phyloP scores from a whole-genome alignment of 148 eudicot species.

The Hydrangea macrophylla region DNA sequence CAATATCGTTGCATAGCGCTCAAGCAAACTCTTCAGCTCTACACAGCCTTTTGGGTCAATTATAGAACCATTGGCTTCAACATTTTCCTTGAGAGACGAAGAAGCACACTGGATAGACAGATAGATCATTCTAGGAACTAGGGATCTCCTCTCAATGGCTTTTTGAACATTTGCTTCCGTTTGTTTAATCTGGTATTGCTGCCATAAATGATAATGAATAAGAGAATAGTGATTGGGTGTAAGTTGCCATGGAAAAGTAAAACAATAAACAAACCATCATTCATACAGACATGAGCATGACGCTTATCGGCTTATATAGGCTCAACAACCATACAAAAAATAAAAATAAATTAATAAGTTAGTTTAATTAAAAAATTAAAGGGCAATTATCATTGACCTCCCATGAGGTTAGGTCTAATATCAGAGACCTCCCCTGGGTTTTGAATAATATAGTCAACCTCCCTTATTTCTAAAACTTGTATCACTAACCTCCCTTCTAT shows the following conservation, averaged over 20 bases:
- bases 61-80: slow-evolving; percentile 58
- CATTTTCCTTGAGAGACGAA: slow-evolving; percentile 49
- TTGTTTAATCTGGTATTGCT: slow-evolving; percentile 47
- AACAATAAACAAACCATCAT: not conserved
- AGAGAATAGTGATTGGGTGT: not conserved
- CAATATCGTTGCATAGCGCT: slow-evolving; percentile 55
- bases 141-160: slow-evolving; percentile 60
- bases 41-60: slow-evolving; percentile 34
- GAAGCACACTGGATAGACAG: slow-evolving; percentile 81
- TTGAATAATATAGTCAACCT: too few species aligned
- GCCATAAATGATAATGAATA: slow-evolving; percentile 16
- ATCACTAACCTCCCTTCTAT: too few species aligned
- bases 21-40: slow-evolving; percentile 79
- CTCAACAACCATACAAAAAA: too few species aligned
- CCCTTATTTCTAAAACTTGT: too few species aligned
- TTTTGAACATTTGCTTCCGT: slow-evolving; percentile 44
- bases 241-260: not conserved
- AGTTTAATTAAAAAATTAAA: too few species aligned
- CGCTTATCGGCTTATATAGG: too few species aligned
- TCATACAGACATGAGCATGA: not conserved
- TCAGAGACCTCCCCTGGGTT: too few species aligned
- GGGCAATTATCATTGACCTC: too few species aligned
- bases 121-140: slow-evolving; percentile 80
- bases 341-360: too few species aligned
- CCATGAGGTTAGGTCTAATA: too few species aligned